These are phyloP conservation scores for Talaromyces rugulosus DNA, from an alignment of 2,329 filamentous ascomycete genomes.

Conservation along the genomic window DNA sequence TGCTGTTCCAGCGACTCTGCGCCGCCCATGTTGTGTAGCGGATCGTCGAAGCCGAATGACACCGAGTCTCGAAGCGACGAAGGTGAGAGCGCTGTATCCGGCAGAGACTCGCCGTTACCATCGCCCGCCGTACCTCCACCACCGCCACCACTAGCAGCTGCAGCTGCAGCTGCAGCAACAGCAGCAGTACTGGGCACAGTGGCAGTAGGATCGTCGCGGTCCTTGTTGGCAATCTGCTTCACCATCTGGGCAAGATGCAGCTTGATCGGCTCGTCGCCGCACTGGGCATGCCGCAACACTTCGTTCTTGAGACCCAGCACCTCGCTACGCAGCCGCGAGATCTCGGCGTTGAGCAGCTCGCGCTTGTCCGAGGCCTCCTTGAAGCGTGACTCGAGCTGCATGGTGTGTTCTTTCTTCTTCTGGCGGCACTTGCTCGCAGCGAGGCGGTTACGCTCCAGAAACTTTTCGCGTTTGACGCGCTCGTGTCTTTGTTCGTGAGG, in stretches of 20 bases:
- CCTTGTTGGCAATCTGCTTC: conserved; percentile 30
- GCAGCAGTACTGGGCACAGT: conserved; percentile 9
- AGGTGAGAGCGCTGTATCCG: neutral
- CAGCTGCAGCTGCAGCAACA: conserved; percentile 13
- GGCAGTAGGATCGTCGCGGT: conserved; percentile 15
- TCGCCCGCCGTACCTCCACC: neutral
- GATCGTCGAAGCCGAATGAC: conserved; percentile 32
- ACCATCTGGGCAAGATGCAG: conserved; percentile 35
- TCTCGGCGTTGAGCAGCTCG: conserved; percentile 26
- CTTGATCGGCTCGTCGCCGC: conserved; percentile 35
- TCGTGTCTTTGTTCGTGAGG: conserved; percentile 16
- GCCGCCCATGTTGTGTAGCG: conserved; percentile 22
- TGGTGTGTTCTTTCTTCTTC: conserved; percentile 58
- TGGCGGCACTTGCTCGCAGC: conserved; percentile 60
- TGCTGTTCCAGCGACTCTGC: conserved; percentile 24
- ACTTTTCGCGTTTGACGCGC: conserved; percentile 45
- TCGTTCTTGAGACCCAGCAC: conserved; percentile 38
- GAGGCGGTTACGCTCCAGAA: conserved; percentile 56
- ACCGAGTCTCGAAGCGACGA: conserved; percentile 12
- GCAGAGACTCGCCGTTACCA: neutral
- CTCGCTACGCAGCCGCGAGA: conserved; percentile 32
- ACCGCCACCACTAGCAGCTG: conserved; percentile 5
- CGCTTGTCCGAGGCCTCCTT: conserved; percentile 34
- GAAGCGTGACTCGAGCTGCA: conserved; percentile 43
- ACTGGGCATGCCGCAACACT: conserved; percentile 36